Evolutionary conservation across 73 alveolate genomes (phyloP).

Genomic region (Paramecium tetraurelia): DNA sequence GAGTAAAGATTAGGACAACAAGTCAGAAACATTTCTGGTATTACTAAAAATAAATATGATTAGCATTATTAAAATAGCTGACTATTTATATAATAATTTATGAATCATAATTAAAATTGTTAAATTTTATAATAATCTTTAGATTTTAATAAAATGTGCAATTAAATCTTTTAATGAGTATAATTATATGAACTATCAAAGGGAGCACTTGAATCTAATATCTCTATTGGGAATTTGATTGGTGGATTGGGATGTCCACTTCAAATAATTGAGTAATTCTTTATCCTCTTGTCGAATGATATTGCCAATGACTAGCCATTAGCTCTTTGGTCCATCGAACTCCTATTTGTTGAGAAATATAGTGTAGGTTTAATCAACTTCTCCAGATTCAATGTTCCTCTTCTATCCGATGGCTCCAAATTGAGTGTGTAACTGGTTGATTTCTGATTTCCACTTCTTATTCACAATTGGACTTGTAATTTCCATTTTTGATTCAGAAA

Average conservation of each 20-base stretch:
- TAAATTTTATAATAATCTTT: neutral
- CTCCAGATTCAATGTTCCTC: constrained; percentile 24
- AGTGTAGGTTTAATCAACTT: neutral
- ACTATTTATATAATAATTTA: neutral
- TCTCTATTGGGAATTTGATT: neutral
- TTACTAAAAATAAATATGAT: neutral
- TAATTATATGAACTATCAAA: neutral
- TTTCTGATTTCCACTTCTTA: constrained; percentile 10
- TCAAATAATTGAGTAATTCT: neutral
- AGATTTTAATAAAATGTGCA: neutral
- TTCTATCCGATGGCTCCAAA: neutral
- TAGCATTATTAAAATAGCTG: neutral
- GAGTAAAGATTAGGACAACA: constrained; percentile 14
- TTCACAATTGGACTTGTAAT: neutral
- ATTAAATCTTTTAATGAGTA: neutral
- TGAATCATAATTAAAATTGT: neutral
- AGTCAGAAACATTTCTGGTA: neutral
- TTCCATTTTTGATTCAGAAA: neutral
- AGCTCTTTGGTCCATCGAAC: neutral
- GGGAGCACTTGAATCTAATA: neutral
- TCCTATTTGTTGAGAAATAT: constrained; percentile 3
- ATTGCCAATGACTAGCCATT: constrained; percentile 20
- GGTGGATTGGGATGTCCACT: neutral
- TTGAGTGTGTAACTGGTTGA: neutral
- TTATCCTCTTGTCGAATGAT: neutral